A percentile compares a stretch with the other conserved stretches of the same genome.
These are phyloP conservation scores for Selenicereus undatus DNA, from an alignment of 148 eudicot genomes.

Conservation along the genomic window DNA sequence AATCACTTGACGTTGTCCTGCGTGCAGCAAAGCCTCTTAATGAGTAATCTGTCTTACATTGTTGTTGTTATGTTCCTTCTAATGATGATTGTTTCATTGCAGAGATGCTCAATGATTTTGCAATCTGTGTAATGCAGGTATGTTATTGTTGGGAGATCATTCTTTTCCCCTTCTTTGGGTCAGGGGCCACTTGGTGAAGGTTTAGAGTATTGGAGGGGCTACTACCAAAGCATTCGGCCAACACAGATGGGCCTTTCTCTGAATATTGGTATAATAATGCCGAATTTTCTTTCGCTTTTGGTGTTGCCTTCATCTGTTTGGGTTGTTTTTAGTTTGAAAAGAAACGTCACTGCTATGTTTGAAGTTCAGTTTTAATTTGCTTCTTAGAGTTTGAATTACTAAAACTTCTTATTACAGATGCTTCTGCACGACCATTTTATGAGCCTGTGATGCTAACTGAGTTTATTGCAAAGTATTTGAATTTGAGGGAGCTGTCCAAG, in stretches of 20 bases:
- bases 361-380: not conserved
- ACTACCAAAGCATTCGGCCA: slow-evolving; percentile 77
- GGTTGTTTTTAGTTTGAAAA: not conserved
- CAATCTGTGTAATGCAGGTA: slow-evolving; percentile 31
- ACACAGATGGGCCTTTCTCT: slow-evolving; percentile 90
- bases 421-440: slow-evolving; percentile 69
- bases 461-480: slow-evolving; percentile 34
- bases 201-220: slow-evolving; percentile 72
- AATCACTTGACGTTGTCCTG: slow-evolving; percentile 73
- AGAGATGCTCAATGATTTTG: not conserved
- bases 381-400: not conserved
- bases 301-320: not conserved
- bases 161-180: slow-evolving; percentile 39
- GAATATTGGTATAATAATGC: slow-evolving; percentile 50
- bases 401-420: slow-evolving; percentile 42
- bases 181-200: slow-evolving; percentile 50
- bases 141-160: slow-evolving; percentile 65
- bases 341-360: not conserved
- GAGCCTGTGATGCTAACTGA: slow-evolving; percentile 45
- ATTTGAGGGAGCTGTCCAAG: slow-evolving; percentile 34
- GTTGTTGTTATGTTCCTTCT: not conserved
- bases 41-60: slow-evolving; percentile 13
- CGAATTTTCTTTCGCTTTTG: not conserved
- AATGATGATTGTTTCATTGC: not conserved
- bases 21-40: slow-evolving; percentile 33